phyloP scores from a whole-genome alignment of 2,329 filamentous ascomycete genomes.

The Gliomastix tumulicola region DNA sequence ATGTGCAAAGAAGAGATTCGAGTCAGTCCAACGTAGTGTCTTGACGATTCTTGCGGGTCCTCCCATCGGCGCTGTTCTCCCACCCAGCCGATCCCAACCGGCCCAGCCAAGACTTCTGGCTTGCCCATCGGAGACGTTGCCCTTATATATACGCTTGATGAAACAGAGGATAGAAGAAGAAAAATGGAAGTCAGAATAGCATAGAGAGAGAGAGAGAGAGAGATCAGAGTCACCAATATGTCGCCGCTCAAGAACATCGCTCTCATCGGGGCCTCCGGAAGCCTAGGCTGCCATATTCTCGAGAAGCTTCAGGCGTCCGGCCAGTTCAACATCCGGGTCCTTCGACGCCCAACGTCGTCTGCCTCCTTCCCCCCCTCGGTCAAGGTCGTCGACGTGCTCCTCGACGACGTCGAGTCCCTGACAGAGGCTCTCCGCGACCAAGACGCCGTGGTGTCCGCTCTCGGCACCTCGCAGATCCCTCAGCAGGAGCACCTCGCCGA shows the following conservation, averaged over 20 bases:
- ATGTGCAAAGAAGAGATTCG: too few species aligned
- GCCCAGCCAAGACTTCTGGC: too few species aligned
- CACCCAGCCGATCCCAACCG: too few species aligned
- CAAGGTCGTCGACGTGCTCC: slow-evolving; percentile 24
- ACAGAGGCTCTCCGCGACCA: slow-evolving; percentile 43
- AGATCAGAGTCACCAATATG: slow-evolving; percentile 27
- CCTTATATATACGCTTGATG: too few species aligned
- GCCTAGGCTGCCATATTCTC: slow-evolving; percentile 21
- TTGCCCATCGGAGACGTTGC: too few species aligned
- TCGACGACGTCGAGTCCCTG: slow-evolving; percentile 37
- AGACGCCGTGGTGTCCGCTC: slow-evolving; percentile 42
- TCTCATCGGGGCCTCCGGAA: slow-evolving; percentile 26
- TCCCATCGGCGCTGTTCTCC: too few species aligned
- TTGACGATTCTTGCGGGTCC: too few species aligned
- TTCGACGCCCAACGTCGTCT: slow-evolving; percentile 36
- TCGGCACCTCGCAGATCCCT: slow-evolving; percentile 29
- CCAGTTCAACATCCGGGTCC: slow-evolving; percentile 25
- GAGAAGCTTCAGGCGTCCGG: slow-evolving; percentile 17
- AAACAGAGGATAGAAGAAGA: too few species aligned
- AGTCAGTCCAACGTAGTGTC: too few species aligned
- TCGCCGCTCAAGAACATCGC: slow-evolving; percentile 27
- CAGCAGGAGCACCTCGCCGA: slow-evolving; percentile 40
- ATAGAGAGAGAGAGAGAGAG: too few species aligned
- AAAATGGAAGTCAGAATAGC: too few species aligned
- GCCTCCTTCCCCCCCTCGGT: slow-evolving; percentile 16